Evolutionary conservation across 495 filamentous ascomycete genomes (phyloP).

Genomic region (Aspergillus olivimuriae): DNA sequence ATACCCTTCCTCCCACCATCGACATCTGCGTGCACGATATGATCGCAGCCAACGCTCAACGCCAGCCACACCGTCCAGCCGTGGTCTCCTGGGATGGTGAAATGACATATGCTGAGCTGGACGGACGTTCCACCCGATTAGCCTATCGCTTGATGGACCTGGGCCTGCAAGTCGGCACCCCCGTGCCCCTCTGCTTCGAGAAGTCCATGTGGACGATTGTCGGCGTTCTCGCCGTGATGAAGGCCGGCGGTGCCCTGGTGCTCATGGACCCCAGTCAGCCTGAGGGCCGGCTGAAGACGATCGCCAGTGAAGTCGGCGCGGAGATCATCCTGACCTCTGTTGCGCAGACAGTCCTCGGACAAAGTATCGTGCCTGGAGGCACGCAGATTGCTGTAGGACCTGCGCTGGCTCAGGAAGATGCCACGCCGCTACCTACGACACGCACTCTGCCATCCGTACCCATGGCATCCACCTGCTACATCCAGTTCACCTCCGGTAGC

Average conservation of each 20-base stretch:
- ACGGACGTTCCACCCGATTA: slow-evolving; percentile 27
- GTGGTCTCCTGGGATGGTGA: slow-evolving; percentile 44
- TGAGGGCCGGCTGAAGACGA: slow-evolving; percentile 33
- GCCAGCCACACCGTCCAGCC: slow-evolving; percentile 28
- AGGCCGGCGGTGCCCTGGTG: slow-evolving; percentile 32
- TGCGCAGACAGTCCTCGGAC: slow-evolving; percentile 19
- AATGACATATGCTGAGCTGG: slow-evolving; percentile 40
- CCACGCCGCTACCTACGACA: slow-evolving; percentile 1
- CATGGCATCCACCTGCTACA: slow-evolving; percentile 28
- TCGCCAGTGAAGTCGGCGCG: slow-evolving; percentile 27
- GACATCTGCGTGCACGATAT: slow-evolving; percentile 42
- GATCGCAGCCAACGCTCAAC: slow-evolving; percentile 28
- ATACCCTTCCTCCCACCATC: slow-evolving; percentile 22
- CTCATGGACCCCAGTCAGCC: slow-evolving; percentile 34
- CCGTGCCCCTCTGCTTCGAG: slow-evolving; percentile 41
- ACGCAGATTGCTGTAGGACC: slow-evolving; percentile 22
- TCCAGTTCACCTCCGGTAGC: slow-evolving; percentile 49
- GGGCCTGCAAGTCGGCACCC: slow-evolving; percentile 26
- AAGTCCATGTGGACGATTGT: slow-evolving; percentile 43
- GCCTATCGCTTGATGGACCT: slow-evolving; percentile 20
- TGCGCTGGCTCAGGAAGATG: slow-evolving; percentile 10
- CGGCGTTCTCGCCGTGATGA: slow-evolving; percentile 39
- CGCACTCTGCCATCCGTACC: slow-evolving; percentile 20
- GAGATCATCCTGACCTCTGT: slow-evolving; percentile 28
- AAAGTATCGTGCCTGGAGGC: slow-evolving; percentile 21